Conservation (phyloP, 345 rosid genomes). For the Camelina hispida region DNA sequence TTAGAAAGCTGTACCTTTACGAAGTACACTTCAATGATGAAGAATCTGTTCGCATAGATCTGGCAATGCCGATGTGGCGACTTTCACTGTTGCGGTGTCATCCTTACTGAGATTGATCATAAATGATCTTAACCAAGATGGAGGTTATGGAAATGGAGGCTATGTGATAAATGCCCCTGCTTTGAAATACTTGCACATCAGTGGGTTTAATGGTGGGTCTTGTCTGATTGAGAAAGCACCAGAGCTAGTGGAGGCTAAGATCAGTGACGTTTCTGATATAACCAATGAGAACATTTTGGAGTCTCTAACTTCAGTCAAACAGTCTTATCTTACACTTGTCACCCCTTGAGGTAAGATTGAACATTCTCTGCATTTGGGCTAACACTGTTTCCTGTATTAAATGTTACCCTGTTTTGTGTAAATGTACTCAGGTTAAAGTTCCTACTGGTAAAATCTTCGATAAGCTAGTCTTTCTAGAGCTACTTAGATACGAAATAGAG, state of each 20-base stretch:
- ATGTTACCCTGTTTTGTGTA: background rate
- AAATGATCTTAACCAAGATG: no score
- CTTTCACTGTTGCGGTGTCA: conserved; percentile 2
- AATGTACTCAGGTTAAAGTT: background rate
- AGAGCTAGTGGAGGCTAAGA: no score
- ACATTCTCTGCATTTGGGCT: no score
- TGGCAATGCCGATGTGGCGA: background rate
- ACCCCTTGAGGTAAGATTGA: no score
- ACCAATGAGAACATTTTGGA: conserved; percentile 1
- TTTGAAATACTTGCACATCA: conserved; percentile 23
- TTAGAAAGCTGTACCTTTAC: no score
- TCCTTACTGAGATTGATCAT: conserved; percentile 8
- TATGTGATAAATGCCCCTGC: conserved; percentile 24
- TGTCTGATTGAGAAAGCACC: conserved; percentile 14
- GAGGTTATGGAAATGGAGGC: background rate
- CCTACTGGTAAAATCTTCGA: conserved; percentile 11
- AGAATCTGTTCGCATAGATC: background rate
- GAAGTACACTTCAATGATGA: no score
- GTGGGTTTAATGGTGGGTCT: background rate
- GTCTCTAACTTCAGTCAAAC: background rate
- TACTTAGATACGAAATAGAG: background rate
- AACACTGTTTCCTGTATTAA: background rate
- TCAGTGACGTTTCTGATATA: background rate
- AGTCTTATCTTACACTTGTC: conserved; percentile 10
- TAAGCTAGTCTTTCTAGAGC: background rate